phyloP scores from a whole-genome alignment of 768 basidiomycete genomes.

The Agaricus blazei region DNA sequence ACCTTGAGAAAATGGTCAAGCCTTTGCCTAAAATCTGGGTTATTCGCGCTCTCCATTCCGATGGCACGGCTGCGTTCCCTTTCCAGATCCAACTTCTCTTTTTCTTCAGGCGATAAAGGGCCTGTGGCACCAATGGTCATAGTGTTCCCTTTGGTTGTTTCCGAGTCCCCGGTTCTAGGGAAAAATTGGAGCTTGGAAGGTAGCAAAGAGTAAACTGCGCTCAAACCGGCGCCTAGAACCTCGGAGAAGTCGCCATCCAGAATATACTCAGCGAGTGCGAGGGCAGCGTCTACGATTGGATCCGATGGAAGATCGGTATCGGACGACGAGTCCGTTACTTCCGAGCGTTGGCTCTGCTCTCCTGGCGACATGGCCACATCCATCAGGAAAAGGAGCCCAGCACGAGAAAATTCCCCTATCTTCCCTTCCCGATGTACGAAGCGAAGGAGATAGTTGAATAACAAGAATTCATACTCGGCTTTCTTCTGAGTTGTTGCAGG shows the following conservation, averaged over 20 bases:
- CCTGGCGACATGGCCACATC: constrained; percentile 90
- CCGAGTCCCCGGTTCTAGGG: constrained; percentile 33
- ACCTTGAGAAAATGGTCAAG: constrained; percentile 89
- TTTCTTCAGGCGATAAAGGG: constrained; percentile 49
- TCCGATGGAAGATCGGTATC: constrained; percentile 37
- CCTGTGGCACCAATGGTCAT: constrained; percentile 74
- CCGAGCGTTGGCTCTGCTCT: constrained; percentile 32
- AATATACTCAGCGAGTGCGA: constrained; percentile 89
- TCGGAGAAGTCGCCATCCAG: constrained; percentile 98
- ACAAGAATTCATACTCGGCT: constrained; percentile 89
- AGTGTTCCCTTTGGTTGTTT: constrained; percentile 31
- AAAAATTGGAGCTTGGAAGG: constrained; percentile 82
- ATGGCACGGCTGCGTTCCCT: constrained; percentile 49
- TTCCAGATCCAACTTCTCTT: constrained; percentile 41
- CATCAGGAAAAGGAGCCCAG: constrained; percentile 90
- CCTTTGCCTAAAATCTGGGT: constrained; percentile 68
- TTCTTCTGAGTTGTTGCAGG: constrained; percentile 46
- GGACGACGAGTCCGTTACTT: constrained; percentile 25
- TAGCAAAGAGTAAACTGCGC: constrained; percentile 88
- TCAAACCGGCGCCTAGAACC: constrained; percentile 87
- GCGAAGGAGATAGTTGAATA: constrained; percentile 93
- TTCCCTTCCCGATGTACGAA: constrained; percentile 93
- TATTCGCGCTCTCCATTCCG: constrained; percentile 75
- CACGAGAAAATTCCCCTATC: constrained; percentile 90
- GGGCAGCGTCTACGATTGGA: constrained; percentile 77